Base-by-base conservation (phyloP, 2,329 filamentous ascomycete genomes). In the Arachnomyces sp. region DNA sequence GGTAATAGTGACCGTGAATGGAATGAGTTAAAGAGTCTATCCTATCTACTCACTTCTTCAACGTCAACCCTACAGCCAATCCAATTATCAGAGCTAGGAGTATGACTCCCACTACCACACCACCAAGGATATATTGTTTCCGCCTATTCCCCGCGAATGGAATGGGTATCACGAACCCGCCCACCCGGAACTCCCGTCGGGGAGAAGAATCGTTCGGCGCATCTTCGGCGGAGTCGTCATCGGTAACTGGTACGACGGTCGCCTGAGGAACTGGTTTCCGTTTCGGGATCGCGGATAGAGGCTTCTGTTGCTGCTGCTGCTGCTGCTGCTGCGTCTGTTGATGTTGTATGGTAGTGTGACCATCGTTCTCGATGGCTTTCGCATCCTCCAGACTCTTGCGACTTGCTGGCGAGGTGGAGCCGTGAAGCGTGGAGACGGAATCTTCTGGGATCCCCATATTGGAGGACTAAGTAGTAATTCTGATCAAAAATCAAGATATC, bases 41-140 rank as follows among this genome's bases (percentile, higher is more conserved):
- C 7, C 31, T 33, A 33, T 25, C 17, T 16, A 44, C 50, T 43
- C 40, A 29, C 21, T 44, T 53, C 38, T 42, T 38, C 3, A 21
- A 13, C 1, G 54, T 54, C 14, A 64, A 42, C 5, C 62, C 60
- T 28, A 58, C 55, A 9, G 55, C 53, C 21, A 65, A 44, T 4
- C 58, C 60, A 31, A 64, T 52, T 3, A 60, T 54, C 21, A 65
- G 40, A 2, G 45, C 49, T n/a, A 63, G 45, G 5, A 63, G 36
- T 16, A 55, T 31, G 17, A 52, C 18, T 7, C 31, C 17, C 3
- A 34, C 47, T 9, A 44, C 35, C 12, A 44, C 38, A 11, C 31
- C 46, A 21, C 43, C 21, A 3, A 46, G 13, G 21, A 48, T 44
- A 12, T 42, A 42, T 7, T 42, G 38, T n/a, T 41, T 44, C 5